phyloP scores from a whole-genome alignment of 371 early-diverging fungal species.

The Batkoa obscura region DNA sequence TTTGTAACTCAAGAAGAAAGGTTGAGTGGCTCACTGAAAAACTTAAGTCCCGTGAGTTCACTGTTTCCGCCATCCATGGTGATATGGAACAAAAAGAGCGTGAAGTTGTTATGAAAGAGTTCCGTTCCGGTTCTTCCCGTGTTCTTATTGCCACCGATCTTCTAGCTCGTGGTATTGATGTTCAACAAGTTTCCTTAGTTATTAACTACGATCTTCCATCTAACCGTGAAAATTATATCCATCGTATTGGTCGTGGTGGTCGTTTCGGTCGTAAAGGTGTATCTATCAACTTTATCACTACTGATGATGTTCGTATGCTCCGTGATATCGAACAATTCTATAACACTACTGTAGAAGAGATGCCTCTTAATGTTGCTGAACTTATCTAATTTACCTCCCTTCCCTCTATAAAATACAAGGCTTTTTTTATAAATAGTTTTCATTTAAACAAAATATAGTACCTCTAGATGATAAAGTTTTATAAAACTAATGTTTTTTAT shows the following conservation, averaged over 20 bases:
- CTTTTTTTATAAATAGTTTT: too few species aligned
- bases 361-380: conserved; percentile 82
- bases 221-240: conserved; percentile 94
- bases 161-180: conserved; percentile 98
- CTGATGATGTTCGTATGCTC: conserved; percentile 82
- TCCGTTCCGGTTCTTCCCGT: conserved; percentile 85
- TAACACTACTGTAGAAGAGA: conserved; percentile 89
- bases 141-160: conserved; percentile 97
- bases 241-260: conserved; percentile 98
- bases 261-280: conserved; percentile 99
- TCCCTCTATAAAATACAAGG: too few species aligned
- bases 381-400: conserved; percentile 25
- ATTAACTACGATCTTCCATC: conserved; percentile 96
- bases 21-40: conserved; percentile 81
- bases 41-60: conserved; percentile 65
- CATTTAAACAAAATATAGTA: too few species aligned
- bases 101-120: conserved; percentile 93
- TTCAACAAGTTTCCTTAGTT: conserved; percentile 97
- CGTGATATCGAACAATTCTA: conserved; percentile 91
- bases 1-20: conserved; percentile 88
- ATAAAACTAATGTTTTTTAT: too few species aligned
- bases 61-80: conserved; percentile 91
- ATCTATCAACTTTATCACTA: conserved; percentile 96
- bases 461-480: too few species aligned
- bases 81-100: conserved; percentile 94